A percentile compares a stretch with the other conserved stretches of the same genome.
phyloP scores from a whole-genome alignment of 306 rosid genomes.

The Carpinus fangiana region DNA sequence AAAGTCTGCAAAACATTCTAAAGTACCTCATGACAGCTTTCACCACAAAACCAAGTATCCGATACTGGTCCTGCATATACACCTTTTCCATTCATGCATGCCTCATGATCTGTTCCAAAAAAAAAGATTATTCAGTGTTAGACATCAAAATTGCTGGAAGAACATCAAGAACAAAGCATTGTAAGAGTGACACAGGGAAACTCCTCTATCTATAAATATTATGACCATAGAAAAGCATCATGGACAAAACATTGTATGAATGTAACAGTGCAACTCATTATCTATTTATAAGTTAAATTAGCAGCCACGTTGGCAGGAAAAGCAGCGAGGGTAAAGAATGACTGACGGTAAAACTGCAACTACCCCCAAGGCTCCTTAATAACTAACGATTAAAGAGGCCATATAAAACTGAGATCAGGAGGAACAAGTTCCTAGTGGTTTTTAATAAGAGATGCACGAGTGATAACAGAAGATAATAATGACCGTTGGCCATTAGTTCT shows the following conservation, averaged over 20 bases:
- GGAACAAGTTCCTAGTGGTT: not conserved
- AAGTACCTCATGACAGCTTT: constrained; percentile 81
- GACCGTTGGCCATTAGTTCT: not conserved
- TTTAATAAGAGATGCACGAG: not conserved
- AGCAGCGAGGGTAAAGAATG: not conserved
- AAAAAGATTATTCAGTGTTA: constrained; percentile 28
- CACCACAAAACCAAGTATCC: constrained; percentile 71
- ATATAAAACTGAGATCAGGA: not conserved
- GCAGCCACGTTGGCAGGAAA: not conserved
- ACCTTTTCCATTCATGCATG: constrained; percentile 56
- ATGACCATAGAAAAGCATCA: not conserved
- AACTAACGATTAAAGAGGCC: not conserved
- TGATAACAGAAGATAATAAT: not conserved
- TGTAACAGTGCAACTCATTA: not conserved
- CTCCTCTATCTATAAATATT: too few species aligned
- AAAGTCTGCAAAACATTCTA: constrained; percentile 14
- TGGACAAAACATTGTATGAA: not conserved
- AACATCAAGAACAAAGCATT: constrained; percentile 11
- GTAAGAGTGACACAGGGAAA: too few species aligned
- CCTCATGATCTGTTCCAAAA: constrained; percentile 70
- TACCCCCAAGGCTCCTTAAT: not conserved
- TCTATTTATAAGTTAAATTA: not conserved
- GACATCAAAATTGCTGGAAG: constrained; percentile 18
- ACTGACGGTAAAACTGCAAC: not conserved
- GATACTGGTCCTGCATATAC: constrained; percentile 42